Percentiles rank a stretch among this genome's conserved stretches.
phyloP scores from a whole-genome alignment of 1,139 yeast species.

The Debaryomyces nepalensis region DNA sequence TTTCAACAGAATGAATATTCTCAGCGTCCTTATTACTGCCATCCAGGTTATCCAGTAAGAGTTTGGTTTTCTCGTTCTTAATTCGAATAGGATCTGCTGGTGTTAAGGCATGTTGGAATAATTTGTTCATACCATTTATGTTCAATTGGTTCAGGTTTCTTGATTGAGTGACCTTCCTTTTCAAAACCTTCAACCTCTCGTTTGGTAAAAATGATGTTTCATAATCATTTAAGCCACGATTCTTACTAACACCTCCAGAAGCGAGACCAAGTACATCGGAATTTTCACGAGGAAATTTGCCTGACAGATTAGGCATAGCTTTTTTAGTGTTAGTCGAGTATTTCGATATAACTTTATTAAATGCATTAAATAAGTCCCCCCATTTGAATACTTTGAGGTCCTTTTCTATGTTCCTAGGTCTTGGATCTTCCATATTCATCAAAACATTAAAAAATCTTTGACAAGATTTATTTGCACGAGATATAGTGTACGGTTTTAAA shows the following conservation, averaged over 20 bases:
- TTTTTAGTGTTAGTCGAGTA: constrained; percentile 35
- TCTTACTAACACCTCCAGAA: constrained; percentile 1
- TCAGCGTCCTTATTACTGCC: not conserved
- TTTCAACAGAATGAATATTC: not conserved
- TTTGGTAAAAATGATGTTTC: constrained; percentile 27
- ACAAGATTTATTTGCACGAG: constrained; percentile 50
- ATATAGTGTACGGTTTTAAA: constrained; percentile 64
- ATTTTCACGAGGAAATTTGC: not conserved
- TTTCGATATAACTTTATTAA: constrained; percentile 65
- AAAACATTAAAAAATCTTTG: constrained; percentile 58
- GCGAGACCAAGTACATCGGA: not conserved
- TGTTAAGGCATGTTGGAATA: constrained; percentile 27
- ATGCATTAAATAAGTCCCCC: constrained; percentile 57
- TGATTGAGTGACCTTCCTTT: constrained; percentile 21
- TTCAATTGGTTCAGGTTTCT: constrained; percentile 12
- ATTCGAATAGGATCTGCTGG: constrained; percentile 30
- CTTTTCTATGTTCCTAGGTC: constrained; percentile 74
- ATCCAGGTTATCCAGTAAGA: not conserved
- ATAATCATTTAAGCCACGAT: not conserved
- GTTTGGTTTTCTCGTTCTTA: not conserved
- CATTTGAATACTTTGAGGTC: constrained; percentile 73
- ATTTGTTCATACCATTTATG: constrained; percentile 17
- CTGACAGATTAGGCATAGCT: not conserved
- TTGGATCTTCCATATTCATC: constrained; percentile 68
- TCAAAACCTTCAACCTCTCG: constrained; percentile 34